These are phyloP conservation scores for Botrytis fabae DNA, from an alignment of 2,329 filamentous ascomycete genomes.

Conservation along the genomic window DNA sequence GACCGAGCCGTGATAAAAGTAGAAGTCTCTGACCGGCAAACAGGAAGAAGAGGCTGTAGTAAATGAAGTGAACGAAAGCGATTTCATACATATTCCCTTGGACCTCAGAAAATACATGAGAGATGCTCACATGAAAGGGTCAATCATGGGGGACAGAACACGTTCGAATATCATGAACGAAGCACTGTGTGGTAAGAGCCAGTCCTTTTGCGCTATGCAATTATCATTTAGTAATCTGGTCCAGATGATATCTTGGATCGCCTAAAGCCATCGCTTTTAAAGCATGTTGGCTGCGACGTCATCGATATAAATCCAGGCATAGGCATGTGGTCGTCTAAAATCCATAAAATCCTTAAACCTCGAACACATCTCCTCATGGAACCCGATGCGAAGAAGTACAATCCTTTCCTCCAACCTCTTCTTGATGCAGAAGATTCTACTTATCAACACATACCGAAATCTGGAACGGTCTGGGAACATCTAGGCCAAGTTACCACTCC, in stretches of 20 bases:
- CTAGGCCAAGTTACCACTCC: constrained; percentile 55
- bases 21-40: not conserved
- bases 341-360: constrained; percentile 74
- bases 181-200: constrained; percentile 46
- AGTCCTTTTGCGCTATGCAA: not conserved
- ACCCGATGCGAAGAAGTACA: constrained; percentile 59
- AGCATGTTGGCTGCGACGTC: constrained; percentile 77
- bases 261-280: constrained; percentile 65
- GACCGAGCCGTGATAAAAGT: not conserved
- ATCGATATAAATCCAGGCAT: constrained; percentile 82
- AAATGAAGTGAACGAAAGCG: not conserved
- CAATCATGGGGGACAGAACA: constrained; percentile 24
- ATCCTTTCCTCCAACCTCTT: constrained; percentile 60
- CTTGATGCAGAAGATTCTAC: constrained; percentile 49
- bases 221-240: not conserved
- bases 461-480: constrained; percentile 61
- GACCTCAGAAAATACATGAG: not conserved
- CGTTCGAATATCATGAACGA: constrained; percentile 56
- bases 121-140: not conserved
- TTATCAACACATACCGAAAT: constrained; percentile 54
- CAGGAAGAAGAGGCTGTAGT: not conserved
- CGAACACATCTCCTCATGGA: constrained; percentile 84
- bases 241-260: constrained; percentile 54
- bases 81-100: not conserved
- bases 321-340: constrained; percentile 74